Base-by-base conservation (phyloP, 139 green algal species). In the Auxenochlorella protothecoides region DNA sequence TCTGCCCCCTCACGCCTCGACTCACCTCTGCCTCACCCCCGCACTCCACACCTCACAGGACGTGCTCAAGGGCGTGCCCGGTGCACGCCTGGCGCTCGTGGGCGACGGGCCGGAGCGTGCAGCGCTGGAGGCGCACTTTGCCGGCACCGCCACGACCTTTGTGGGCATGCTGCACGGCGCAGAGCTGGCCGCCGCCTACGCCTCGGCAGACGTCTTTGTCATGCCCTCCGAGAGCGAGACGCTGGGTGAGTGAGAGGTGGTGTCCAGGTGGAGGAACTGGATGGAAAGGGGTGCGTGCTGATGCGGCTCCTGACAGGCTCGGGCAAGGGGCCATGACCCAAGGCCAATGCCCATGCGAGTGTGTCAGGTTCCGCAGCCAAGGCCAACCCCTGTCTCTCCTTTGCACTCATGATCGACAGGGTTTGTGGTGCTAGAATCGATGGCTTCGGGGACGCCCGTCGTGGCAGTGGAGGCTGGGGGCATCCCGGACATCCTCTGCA, bases 351-450 rank as follows among this genome's bases (percentile, higher is more conserved):
- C 27, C 59, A 63, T 63, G 59, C 9, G 9, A 63, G 59, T 63
- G 10, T 63, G 59, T 63, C 11, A 63, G 10, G 27, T 44, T 44
- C 9, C 59, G 59, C 59, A 63, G 9, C 59, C 59, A 63, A 63
- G 59, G 59, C 59, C 27, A 44, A 68, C 0, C 61, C 61, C 5
- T 59, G 5, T 12, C 52, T 53, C 6, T 5, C 7, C 56, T 4
- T 3, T 65, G n/a, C 12, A 27, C 51, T 16, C 11, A 8, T 5
- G 2, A 54, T 55, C 54, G 2, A 4, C 70, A 74, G 72, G 93
- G 16, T 99, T 99, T 83, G 94, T 99, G 55, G 94, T 96, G 27
- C 80, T 99, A 62, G 94, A 99, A 81, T 89, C 94, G 9, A 99
- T 99, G 94, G 93, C 94, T 9, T 85, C 69, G 10, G 87, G 88